Evolutionary conservation across 2,329 filamentous ascomycete species (phyloP), one percentile per base, ranked within the genome.

Genomic region (Alternaria sp.): DNA sequence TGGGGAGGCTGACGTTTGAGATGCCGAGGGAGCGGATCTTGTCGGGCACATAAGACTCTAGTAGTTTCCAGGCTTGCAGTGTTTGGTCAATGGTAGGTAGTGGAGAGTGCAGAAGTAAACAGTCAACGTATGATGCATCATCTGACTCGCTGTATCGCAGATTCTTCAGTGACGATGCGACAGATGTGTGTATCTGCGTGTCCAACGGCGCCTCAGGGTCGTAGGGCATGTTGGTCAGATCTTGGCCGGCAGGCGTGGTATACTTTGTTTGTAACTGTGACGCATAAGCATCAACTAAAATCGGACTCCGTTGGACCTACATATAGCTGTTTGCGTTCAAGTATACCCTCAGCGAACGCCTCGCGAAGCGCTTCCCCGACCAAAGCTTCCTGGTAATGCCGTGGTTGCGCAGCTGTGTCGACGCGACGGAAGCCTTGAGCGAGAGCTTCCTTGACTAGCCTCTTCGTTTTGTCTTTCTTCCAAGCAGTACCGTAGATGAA

Each of bases 401-500:
- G 87, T 3, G 91, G 91, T 78, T 93, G 91, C 15, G 90, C 91
- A 10, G 92, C 92, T 0, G 92, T 95, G 74, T 96, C 92, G 63
- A 96, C 81, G 50, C 84, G 91, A 30, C 88, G 85, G 71, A 95
- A 96, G 6, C 92, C 92, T 47, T 86, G 82, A 47, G 83, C 83
- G 32, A 96, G 75, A 2, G 93, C 92, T 66, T 85, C 79, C 70
- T 90, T 87, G 21, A 96, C 92, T 3, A 95, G 83, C 58, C 86
- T 82, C 19, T 86, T 84, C 0, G 91, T 93, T 17, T 81, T 81
- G 1, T 90, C 88, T 72, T 90, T 90, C 79, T 96, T 96, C 92
- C 92, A 95, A n/a, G 92, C 92, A 3, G 92, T 95, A 55, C 92
- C 92, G 77, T 96, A 96, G 66, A 96, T 81, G 67, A 88, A 84